Evolutionary conservation across 2,329 filamentous ascomycete genomes (phyloP).

Genomic region (Thelonectria discophora): DNA sequence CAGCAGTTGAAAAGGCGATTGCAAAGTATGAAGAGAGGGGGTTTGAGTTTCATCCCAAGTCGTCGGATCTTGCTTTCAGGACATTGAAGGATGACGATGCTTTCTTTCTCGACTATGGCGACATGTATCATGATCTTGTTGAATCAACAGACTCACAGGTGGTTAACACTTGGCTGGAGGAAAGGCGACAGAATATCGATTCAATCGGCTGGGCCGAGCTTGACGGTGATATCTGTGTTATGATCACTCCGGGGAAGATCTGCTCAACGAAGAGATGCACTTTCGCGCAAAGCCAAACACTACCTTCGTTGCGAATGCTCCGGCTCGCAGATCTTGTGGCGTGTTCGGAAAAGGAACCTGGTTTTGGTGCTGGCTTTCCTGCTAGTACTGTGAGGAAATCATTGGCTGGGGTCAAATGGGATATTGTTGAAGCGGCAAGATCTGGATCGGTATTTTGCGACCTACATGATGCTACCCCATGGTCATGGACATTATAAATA

Average conservation of each 20-base stretch:
- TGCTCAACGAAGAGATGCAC: constrained; percentile 3
- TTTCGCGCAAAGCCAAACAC: background rate
- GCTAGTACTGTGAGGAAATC: constrained; percentile 15
- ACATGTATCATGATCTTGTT: constrained; percentile 20
- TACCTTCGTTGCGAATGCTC: constrained; percentile 2
- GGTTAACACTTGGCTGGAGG: constrained; percentile 16
- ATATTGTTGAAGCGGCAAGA: constrained; percentile 2
- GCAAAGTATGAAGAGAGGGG: constrained; percentile 14
- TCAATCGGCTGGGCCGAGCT: constrained; percentile 21
- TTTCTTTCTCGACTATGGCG: constrained; percentile 21
- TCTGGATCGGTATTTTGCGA: constrained; percentile 16
- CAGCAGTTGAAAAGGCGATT: constrained; percentile 18
- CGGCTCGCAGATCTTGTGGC: background rate
- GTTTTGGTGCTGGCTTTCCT: background rate
- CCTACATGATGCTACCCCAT: constrained; percentile 15
- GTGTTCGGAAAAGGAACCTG: background rate
- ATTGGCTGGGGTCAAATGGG: constrained; percentile 7
- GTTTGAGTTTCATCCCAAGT: constrained; percentile 2
- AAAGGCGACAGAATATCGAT: constrained; percentile 17
- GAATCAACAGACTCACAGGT: background rate
- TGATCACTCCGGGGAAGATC: constrained; percentile 15
- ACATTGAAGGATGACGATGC: constrained; percentile 11
- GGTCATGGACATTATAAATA: constrained; percentile 18
- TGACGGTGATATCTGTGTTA: constrained; percentile 1
- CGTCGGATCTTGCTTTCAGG: constrained; percentile 6